phyloP scores from a whole-genome alignment of 768 basidiomycete genomes.

The Trametopsis cervina region DNA sequence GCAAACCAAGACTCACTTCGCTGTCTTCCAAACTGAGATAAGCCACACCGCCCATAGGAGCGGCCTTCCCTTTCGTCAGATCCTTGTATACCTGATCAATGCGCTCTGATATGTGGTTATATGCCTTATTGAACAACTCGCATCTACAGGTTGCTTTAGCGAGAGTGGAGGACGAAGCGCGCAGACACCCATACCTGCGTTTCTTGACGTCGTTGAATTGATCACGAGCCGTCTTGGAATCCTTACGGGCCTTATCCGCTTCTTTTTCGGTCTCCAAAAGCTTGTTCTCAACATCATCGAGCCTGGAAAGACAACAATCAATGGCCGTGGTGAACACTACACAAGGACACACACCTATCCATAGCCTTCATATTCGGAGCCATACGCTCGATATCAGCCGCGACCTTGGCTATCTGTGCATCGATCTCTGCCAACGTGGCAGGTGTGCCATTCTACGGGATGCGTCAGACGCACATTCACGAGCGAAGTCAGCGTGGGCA shows the following conservation, averaged over 20 bases:
- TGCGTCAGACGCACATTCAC: too few species aligned
- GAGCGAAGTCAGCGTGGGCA: too few species aligned
- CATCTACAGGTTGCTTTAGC: constrained; percentile 31
- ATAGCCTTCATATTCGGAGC: constrained; percentile 97
- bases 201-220: constrained; percentile 85
- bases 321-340: neutral
- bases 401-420: constrained; percentile 60
- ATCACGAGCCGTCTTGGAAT: constrained; percentile 86
- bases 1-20: constrained; percentile 48
- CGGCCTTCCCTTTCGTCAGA: constrained; percentile 89
- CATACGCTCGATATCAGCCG: constrained; percentile 83
- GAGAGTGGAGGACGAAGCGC: neutral
- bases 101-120: constrained; percentile 89
- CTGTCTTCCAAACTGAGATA: constrained; percentile 94
- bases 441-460: constrained; percentile 49
- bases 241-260: constrained; percentile 86
- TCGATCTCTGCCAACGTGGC: constrained; percentile 71
- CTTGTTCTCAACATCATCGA: constrained; percentile 81
- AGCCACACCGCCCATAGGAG: constrained; percentile 93
- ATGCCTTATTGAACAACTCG: constrained; percentile 93
- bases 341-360: constrained; percentile 50
- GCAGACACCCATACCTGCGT: constrained; percentile 45
- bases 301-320: constrained; percentile 30
- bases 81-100: constrained; percentile 98
- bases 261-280: constrained; percentile 87